phyloP scores from a whole-genome alignment of 208 protist genomes.

The Tritrichomonas foetus region DNA sequence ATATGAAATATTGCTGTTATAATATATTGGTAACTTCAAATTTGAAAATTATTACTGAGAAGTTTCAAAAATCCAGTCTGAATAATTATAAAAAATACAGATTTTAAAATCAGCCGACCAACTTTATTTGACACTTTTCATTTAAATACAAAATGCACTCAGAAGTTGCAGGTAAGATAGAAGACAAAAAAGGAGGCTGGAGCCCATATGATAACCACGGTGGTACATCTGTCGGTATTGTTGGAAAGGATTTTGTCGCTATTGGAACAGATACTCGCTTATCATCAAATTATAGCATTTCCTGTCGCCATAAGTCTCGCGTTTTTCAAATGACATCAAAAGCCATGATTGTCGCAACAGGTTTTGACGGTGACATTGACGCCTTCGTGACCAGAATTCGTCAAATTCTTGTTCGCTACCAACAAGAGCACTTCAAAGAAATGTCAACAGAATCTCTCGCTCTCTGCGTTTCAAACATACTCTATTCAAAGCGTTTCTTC shows the following conservation, averaged over 20 bases:
- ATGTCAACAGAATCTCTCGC: not conserved
- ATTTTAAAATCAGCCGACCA: too few relatives aligned
- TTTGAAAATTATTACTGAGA: too few relatives aligned
- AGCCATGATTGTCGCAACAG: not conserved
- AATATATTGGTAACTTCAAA: too few relatives aligned
- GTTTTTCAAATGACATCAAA: slow-evolving; percentile 14
- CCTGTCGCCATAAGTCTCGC: not conserved
- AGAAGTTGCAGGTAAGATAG: not conserved
- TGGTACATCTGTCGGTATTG: not conserved
- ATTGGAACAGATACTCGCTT: slow-evolving; percentile 17
- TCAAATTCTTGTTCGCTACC: not conserved
- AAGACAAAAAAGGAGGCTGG: not conserved
- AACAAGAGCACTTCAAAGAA: slow-evolving; percentile 18
- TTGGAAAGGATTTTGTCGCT: not conserved
- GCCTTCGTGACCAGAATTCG: not conserved
- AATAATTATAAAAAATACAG: too few relatives aligned
- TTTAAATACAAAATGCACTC: not conserved
- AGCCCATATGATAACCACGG: not conserved
- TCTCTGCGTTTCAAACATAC: not conserved
- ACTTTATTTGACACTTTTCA: too few relatives aligned
- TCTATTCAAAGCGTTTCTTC: slow-evolving; percentile 27
- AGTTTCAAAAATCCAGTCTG: too few relatives aligned
- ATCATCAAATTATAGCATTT: not conserved
- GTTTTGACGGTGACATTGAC: slow-evolving; percentile 18
- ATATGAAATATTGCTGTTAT: too few relatives aligned